These are phyloP conservation scores for Ustilago trichophora DNA, from an alignment of 1,284 basidiomycete species.

Conservation along the genomic window DNA sequence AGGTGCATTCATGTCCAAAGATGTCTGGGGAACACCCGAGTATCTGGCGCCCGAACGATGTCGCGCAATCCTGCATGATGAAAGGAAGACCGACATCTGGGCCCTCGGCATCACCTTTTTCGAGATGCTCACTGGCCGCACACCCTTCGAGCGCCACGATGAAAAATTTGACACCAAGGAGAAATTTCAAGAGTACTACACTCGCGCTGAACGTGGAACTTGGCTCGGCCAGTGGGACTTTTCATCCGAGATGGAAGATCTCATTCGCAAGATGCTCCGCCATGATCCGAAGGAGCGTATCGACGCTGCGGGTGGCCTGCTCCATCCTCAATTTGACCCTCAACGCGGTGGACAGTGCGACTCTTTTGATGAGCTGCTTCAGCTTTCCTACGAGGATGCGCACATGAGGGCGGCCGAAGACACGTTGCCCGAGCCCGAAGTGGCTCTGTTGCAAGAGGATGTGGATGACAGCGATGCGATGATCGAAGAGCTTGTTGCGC, in stretches of 20 bases:
- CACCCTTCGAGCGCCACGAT: conserved; percentile 55
- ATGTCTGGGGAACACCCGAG: conserved; percentile 54
- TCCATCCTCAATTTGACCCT: conserved; percentile 41
- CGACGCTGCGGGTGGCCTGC: conserved; percentile 39
- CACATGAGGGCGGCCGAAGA: not conserved
- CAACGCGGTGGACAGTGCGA: conserved; percentile 9
- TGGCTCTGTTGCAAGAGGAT: not conserved
- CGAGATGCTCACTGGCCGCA: conserved; percentile 57
- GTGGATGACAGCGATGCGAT: conserved; percentile 26
- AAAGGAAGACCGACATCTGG: conserved; percentile 55
- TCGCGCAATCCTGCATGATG: conserved; percentile 47
- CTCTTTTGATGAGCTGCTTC: conserved; percentile 39
- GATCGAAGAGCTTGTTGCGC: conserved; percentile 23
- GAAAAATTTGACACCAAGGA: conserved; percentile 50
- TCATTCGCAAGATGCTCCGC: conserved; percentile 48
- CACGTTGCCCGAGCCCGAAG: not conserved
- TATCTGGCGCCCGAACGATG: conserved; percentile 57
- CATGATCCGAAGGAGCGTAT: conserved; percentile 30
- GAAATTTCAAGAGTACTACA: conserved; percentile 52
- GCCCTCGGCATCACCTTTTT: conserved; percentile 59
- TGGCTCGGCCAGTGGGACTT: conserved; percentile 53
- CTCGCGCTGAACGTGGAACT: conserved; percentile 33
- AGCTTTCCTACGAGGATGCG: conserved; percentile 26
- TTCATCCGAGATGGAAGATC: conserved; percentile 36
- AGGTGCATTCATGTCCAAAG: conserved; percentile 41